Evolutionary conservation across 2,329 filamentous ascomycete genomes (phyloP), one percentile per base, ranked within the genome.

Genomic region (Hypoxylon sp.): DNA sequence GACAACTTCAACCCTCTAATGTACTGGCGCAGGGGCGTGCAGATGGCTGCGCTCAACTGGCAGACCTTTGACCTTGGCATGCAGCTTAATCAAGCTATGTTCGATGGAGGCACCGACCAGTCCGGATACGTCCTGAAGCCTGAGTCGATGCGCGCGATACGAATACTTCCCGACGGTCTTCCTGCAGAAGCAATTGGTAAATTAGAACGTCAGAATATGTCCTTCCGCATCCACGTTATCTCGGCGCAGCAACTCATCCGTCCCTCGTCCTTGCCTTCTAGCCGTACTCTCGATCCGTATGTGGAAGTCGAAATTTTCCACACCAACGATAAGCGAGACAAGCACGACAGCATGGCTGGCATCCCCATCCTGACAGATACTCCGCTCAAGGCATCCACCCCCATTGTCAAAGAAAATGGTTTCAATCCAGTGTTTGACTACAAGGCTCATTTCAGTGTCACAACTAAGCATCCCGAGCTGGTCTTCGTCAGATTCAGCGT

Each of bases 41-140:
- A 99, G 81, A 98, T 99, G 95, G 94, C 92, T 13, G 96, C 96
- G 0, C 85, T 98, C 70, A 99, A 99, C 81, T 98, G 96, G 95
- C 96, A 99, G 81, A 98, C 95, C 0, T 98, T 97, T 77, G 96
- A 98, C 77, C 86, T 97, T 17, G 94, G 95, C 50, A 96, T 98
- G 88, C 95, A 98, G 78, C 87, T 98, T 79, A 98, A 98, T 79
- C 92, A 96, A 73, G 96, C 96, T 76, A 98, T 99, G 96, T 99
- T 98, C 78, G 92, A 94, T 51, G 93, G 93, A 64, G 93, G 94
- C 48, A 91, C 88, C 11, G 96, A 98, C 81, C 89, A 90, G 62
- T 93, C 92, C 2, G 96, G 96, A 49, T 99, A 98, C 76, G 94
- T 98, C 13, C 87, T 98, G 59, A 99, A 99, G 83, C 95, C 96